Evolutionary conservation across 768 basidiomycete genomes (phyloP).

Genomic region (Infundibulicybe gibba): DNA sequence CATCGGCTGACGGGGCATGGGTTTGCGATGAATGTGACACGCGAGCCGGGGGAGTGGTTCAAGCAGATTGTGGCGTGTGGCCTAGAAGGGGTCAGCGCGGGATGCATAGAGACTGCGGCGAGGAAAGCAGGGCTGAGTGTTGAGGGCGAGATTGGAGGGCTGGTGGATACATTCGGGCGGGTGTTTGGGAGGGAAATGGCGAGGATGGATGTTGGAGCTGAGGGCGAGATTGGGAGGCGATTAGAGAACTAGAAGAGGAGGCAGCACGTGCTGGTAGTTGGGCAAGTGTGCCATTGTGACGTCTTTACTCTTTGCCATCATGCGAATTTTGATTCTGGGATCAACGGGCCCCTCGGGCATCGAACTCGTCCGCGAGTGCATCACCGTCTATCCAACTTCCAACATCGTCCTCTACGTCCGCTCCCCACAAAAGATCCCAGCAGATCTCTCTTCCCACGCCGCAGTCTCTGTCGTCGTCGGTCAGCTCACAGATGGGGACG

Average conservation of each 20-base stretch:
- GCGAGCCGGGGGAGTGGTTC: slow-evolving; percentile 84
- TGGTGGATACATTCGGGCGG: slow-evolving; percentile 45
- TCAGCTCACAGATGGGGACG: slow-evolving; percentile 46
- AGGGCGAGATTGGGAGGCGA: slow-evolving; percentile 46
- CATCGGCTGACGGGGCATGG: slow-evolving; percentile 95
- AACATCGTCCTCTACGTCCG: slow-evolving; percentile 61
- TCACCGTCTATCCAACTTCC: slow-evolving; percentile 32
- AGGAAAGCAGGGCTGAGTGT: slow-evolving; percentile 33
- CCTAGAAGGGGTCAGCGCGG: slow-evolving; percentile 76
- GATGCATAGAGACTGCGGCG: slow-evolving; percentile 53
- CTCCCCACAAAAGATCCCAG: slow-evolving; percentile 59
- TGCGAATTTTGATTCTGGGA: slow-evolving; percentile 64
- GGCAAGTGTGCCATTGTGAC: slow-evolving; percentile 12
- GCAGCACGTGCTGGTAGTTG: slow-evolving; percentile 39
- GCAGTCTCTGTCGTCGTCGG: slow-evolving; percentile 51
- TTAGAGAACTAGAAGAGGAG: slow-evolving; percentile 43
- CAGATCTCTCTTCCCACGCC: slow-evolving; percentile 39
- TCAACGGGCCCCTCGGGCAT: slow-evolving; percentile 63
- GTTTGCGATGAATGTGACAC: slow-evolving; percentile 87
- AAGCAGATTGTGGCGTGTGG: slow-evolving; percentile 89
- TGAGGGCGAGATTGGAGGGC: slow-evolving; percentile 45
- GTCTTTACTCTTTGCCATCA: background rate
- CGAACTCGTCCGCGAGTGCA: slow-evolving; percentile 51
- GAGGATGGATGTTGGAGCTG: slow-evolving; percentile 34
- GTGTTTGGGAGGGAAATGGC: slow-evolving; percentile 47